Evolutionary conservation across 73 alveolate genomes (phyloP), one percentile per base, ranked within the genome.

Genomic region (Vitrella brassicaformis): DNA sequence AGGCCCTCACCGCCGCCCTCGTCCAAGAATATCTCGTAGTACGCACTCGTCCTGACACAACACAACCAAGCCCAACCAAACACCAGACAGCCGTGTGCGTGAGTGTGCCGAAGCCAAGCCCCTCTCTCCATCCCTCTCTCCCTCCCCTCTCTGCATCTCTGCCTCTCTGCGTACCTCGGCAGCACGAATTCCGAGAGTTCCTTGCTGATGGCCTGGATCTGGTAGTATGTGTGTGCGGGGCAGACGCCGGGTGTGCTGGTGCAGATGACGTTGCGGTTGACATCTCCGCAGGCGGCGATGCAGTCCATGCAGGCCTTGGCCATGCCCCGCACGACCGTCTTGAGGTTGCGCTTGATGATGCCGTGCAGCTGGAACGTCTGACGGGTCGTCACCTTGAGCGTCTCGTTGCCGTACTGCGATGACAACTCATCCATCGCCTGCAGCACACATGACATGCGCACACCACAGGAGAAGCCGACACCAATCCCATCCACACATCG

Each of bases 341-440:
- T 78, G 46, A 78, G 77, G 68, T 78, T 71, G 39, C 78, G 47
- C 84, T 78, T 78, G 47, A 78, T 27, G 73, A 78, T 78, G 27
- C 84, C 84, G 26, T 78, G 84, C 31, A 78, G 71, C 74, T 78
- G 84, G 77, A 75, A 78, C 4, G 84, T 78, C 84, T 78, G 84
- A 10, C 84, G 78, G 27, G 84, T 78, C 30, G 84, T 78, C 68
- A 78, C 69, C 73, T 78, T 78, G 78, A 78, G 69, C 4, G 78
- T 68, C 26, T 73, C 84, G 30, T 69, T 70, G 27, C 77, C 84
- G 30, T 67, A 70, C 31, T 68, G 47, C 31, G 29, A 31, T 47
- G 77, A 78, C n/a, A 78, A 47, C 73, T 68, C 79, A 39, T 72
- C 28, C 69, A 39, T 39, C 14, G 4, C 14, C 56, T 39, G 56